A percentile compares a stretch with the other conserved stretches of the same genome.
Evolutionary conservation across 192 early-diverging fungal species (phyloP).

Genomic region (Coemansia sp.): DNA sequence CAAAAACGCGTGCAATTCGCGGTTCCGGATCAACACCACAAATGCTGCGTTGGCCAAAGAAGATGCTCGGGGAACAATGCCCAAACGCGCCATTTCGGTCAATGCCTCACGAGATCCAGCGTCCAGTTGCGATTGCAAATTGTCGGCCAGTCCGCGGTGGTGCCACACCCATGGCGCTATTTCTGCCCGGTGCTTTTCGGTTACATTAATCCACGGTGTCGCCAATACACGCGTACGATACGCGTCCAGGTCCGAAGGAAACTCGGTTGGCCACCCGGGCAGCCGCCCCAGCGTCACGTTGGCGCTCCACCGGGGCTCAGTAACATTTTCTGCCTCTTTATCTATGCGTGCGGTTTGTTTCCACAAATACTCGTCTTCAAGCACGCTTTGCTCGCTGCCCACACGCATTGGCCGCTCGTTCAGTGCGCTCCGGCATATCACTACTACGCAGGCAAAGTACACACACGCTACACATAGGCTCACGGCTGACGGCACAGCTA

Average conservation of each 20-base stretch:
- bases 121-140: neutral
- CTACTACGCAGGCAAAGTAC: constrained; percentile 24
- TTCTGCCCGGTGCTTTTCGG: constrained; percentile 33
- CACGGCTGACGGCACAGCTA: constrained; percentile 35
- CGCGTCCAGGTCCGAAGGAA: constrained; percentile 26
- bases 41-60: constrained; percentile 38
- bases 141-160: constrained; percentile 39
- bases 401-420: neutral
- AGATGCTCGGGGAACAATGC: constrained; percentile 12
- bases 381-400: neutral
- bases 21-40: constrained; percentile 61
- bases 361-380: neutral
- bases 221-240: constrained; percentile 29
- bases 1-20: constrained; percentile 55
- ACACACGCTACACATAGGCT: constrained; percentile 21
- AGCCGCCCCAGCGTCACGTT: constrained; percentile 24
- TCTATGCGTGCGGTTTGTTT: neutral
- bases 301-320: neutral
- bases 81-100: constrained; percentile 16
- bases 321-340: neutral
- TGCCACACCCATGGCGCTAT: constrained; percentile 58
- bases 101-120: neutral
- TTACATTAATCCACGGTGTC: constrained; percentile 14
- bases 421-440: constrained; percentile 15
- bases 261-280: constrained; percentile 40